Evolutionary conservation across 1,139 yeast species (phyloP).

Genomic region (Blastobotrys buckinghamii): DNA sequence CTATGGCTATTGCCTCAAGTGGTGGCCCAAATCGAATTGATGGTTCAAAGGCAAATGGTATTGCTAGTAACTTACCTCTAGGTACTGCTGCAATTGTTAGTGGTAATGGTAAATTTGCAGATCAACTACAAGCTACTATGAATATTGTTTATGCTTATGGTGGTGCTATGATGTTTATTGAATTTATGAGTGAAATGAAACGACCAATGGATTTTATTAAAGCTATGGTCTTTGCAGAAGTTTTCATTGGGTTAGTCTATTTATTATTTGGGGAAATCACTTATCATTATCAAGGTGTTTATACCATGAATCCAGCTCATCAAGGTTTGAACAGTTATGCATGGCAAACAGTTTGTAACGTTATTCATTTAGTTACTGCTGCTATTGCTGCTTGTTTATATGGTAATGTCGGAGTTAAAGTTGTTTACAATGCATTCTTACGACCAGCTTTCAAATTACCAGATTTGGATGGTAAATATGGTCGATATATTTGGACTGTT

Average conservation of each 20-base stretch:
- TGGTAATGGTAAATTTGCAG: slow-evolving; percentile 30
- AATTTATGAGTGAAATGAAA: slow-evolving; percentile 43
- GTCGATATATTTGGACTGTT: slow-evolving; percentile 35
- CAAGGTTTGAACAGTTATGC: slow-evolving; percentile 36
- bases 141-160: slow-evolving; percentile 45
- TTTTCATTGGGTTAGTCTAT: slow-evolving; percentile 37
- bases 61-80: slow-evolving; percentile 16
- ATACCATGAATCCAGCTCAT: slow-evolving; percentile 39
- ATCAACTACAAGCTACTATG: slow-evolving; percentile 37
- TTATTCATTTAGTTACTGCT: slow-evolving; percentile 36
- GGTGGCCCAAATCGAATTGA: slow-evolving; percentile 34
- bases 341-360: slow-evolving; percentile 41
- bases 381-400: slow-evolving; percentile 42
- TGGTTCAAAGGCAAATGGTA: slow-evolving; percentile 26
- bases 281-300: slow-evolving; percentile 42
- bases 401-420: slow-evolving; percentile 43
- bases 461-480: slow-evolving; percentile 29
- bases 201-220: slow-evolving; percentile 44
- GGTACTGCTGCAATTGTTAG: slow-evolving; percentile 26
- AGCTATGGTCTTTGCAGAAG: slow-evolving; percentile 41
- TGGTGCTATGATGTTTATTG: slow-evolving; percentile 43
- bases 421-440: slow-evolving; percentile 37
- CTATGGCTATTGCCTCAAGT: slow-evolving; percentile 38
- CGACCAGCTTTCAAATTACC: slow-evolving; percentile 34
- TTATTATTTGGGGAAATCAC: slow-evolving; percentile 39